Conservation (phyloP, 2,329 filamentous ascomycete genomes). For the Sphaerostilbella broomeana region DNA sequence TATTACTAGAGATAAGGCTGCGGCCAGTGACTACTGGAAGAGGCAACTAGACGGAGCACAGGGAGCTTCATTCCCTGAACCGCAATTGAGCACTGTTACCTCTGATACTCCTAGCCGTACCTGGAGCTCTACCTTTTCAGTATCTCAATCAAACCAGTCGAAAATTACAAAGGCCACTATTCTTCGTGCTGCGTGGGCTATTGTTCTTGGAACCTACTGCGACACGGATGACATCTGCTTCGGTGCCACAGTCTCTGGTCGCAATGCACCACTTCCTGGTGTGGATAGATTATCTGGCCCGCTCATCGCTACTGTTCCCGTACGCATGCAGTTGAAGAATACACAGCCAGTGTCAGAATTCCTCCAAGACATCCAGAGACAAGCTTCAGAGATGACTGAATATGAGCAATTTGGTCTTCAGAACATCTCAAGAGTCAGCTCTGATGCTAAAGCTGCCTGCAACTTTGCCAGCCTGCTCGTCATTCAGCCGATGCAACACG, state of each 20-base stretch:
- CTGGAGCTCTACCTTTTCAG: no score
- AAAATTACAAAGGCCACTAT: slow-evolving; percentile 17
- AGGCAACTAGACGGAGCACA: slow-evolving; percentile 11
- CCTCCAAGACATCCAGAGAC: slow-evolving; percentile 11
- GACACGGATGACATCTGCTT: slow-evolving; percentile 17
- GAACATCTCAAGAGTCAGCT: slow-evolving; percentile 17
- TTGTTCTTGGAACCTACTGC: slow-evolving; percentile 12
- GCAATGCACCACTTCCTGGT: slow-evolving; percentile 17
- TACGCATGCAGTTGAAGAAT: slow-evolving; percentile 6
- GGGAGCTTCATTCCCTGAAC: slow-evolving; percentile 9
- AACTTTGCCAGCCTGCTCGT: slow-evolving; percentile 19
- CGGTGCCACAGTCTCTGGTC: slow-evolving; percentile 17
- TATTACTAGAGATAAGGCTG: slow-evolving; percentile 3
- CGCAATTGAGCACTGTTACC: background rate
- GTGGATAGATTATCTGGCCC: slow-evolving; percentile 18
- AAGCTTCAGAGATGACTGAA: slow-evolving; percentile 16
- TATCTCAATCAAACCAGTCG: no score
- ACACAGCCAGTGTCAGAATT: slow-evolving; percentile 2
- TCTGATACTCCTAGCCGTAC: no score
- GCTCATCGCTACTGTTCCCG: slow-evolving; percentile 16
- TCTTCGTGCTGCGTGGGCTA: slow-evolving; percentile 10
- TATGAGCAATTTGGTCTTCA: slow-evolving; percentile 21
- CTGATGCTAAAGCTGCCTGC: slow-evolving; percentile 13
- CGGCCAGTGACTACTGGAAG: slow-evolving; percentile 12
- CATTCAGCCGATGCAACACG: slow-evolving; percentile 12